Percentiles rank a stretch among this genome's conserved stretches.
Conservation (phyloP, 225 moss, liverwort and hornwort genomes). For the Straminergon stramineum region DNA sequence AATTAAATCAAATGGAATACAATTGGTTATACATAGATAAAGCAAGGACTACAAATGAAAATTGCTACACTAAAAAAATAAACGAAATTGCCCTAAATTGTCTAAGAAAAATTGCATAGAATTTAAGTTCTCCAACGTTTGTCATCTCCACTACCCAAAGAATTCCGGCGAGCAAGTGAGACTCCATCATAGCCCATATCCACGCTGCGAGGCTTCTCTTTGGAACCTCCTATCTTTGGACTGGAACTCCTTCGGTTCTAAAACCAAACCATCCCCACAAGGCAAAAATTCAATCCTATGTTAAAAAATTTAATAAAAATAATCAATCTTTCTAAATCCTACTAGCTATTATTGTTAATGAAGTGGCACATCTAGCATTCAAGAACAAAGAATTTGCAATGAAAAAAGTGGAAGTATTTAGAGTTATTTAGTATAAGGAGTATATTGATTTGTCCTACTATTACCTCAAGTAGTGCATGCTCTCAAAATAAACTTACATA, state of each 20-base stretch:
- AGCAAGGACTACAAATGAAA: neutral
- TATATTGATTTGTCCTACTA: too few relatives aligned
- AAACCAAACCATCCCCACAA: neutral
- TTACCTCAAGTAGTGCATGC: rapidly evolving
- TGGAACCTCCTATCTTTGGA: neutral
- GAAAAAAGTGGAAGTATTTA: neutral
- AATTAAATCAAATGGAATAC: neutral
- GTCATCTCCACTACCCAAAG: slow-evolving; percentile 19
- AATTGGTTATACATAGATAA: neutral
- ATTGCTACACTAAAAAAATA: neutral
- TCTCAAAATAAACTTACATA: neutral
- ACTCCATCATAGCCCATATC: neutral
- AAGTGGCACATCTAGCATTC: neutral
- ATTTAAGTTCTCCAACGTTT: slow-evolving; percentile 35
- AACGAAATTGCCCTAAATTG: neutral
- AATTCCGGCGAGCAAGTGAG: slow-evolving; percentile 15
- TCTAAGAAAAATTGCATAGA: neutral
- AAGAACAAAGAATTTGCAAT: neutral
- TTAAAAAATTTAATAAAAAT: neutral
- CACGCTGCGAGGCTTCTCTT: slow-evolving; percentile 22
- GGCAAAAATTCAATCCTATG: neutral
- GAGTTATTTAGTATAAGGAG: rapidly evolving
- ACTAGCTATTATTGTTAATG: neutral
- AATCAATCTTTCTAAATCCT: too few relatives aligned
- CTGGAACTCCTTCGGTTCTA: slow-evolving; percentile 14